phyloP scores from a whole-genome alignment of 108 stramenopile genomes.

The Cyclotella kingstonii region DNA sequence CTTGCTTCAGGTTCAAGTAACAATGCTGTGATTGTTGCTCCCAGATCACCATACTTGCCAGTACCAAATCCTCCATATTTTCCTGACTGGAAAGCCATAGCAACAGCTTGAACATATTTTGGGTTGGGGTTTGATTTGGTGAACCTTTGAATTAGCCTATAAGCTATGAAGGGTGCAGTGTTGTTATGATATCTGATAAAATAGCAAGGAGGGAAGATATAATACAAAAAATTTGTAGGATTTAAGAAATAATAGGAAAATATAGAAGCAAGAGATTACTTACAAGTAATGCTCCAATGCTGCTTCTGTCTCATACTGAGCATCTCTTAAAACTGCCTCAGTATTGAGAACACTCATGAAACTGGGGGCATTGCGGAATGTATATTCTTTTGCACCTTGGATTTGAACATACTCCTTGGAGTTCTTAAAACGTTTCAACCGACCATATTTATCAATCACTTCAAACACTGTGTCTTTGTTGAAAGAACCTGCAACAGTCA shows the following conservation, averaged over 20 bases:
- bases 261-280: neutral
- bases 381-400: slow-evolving; percentile 10
- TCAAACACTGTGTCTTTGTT: slow-evolving; percentile 32
- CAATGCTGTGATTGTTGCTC: slow-evolving; percentile 57
- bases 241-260: neutral
- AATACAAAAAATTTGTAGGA: neutral
- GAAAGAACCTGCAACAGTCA: slow-evolving; percentile 20
- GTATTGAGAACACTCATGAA: slow-evolving; percentile 45
- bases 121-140: slow-evolving; percentile 51
- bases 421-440: slow-evolving; percentile 28
- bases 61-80: slow-evolving; percentile 35
- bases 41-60: slow-evolving; percentile 62
- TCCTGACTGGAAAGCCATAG: slow-evolving; percentile 40
- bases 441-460: slow-evolving; percentile 23
- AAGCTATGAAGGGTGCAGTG: slow-evolving; percentile 51
- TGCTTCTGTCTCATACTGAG: slow-evolving; percentile 49
- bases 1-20: slow-evolving; percentile 58
- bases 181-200: slow-evolving; percentile 41
- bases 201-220: neutral
- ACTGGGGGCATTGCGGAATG: slow-evolving; percentile 52
- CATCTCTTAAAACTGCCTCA: slow-evolving; percentile 40
- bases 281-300: slow-evolving; percentile 55
- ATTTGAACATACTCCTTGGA: slow-evolving; percentile 23
- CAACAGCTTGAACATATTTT: slow-evolving; percentile 42
- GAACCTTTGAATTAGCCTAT: slow-evolving; percentile 51